These are phyloP conservation scores for Gastrolobium villosum DNA, from an alignment of 306 rosid species.

Conservation along the genomic window DNA sequence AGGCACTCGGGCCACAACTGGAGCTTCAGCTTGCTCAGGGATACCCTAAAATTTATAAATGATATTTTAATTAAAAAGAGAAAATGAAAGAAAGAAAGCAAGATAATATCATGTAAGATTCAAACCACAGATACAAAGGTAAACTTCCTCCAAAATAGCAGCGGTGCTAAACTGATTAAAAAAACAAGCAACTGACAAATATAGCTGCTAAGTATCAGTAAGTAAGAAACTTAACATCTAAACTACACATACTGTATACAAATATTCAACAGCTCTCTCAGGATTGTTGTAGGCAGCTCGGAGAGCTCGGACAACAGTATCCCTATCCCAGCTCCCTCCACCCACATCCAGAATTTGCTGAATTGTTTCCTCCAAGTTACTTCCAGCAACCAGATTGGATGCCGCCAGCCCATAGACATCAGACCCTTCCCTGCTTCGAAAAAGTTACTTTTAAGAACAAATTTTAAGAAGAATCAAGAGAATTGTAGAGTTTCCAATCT, in stretches of 20 bases:
- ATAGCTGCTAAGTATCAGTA: not conserved
- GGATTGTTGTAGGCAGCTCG: constrained; percentile 98
- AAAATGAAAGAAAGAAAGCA: not conserved
- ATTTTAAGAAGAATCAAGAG: constrained; percentile 19
- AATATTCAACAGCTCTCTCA: constrained; percentile 93
- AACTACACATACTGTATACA: constrained; percentile 78
- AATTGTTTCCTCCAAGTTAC: constrained; percentile 76
- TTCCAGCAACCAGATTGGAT: constrained; percentile 90
- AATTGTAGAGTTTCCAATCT: constrained; percentile 2
- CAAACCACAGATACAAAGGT: not conserved
- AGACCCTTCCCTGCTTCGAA: constrained; percentile 65
- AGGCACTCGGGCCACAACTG: constrained; percentile 66
- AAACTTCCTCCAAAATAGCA: constrained; percentile 8
- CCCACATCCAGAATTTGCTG: constrained; percentile 93
- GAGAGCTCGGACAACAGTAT: constrained; percentile 86
- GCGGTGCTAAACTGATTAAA: not conserved
- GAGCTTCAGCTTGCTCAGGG: constrained; percentile 90
- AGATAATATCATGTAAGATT: not conserved
- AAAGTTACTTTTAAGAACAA: constrained; percentile 28
- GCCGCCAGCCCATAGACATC: constrained; percentile 89
- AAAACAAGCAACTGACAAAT: not conserved
- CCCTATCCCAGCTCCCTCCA: constrained; percentile 96
- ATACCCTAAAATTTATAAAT: constrained; percentile 69
- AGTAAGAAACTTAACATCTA: constrained; percentile 6
- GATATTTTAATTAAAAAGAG: not conserved